Evolutionary conservation across 495 filamentous ascomycete genomes (phyloP).

Genomic region (Aspergillus bridgeri): DNA sequence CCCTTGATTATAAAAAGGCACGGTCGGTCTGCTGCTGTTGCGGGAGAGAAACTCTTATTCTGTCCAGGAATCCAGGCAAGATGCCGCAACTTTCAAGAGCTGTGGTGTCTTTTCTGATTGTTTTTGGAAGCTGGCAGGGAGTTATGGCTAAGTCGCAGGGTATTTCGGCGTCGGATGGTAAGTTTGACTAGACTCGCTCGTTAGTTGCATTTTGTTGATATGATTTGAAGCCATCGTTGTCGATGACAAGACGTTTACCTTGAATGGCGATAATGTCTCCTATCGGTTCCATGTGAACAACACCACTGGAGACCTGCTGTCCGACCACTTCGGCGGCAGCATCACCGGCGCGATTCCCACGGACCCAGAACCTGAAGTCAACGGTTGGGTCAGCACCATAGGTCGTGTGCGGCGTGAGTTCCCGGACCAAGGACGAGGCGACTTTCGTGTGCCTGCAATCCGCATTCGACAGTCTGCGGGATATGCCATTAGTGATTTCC

Average conservation of each 20-base stretch:
- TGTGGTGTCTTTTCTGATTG: not conserved
- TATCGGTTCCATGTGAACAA: conserved; percentile 55
- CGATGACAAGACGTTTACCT: conserved; percentile 43
- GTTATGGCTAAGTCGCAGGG: not conserved
- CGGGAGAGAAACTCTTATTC: not conserved
- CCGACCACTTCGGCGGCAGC: conserved; percentile 49
- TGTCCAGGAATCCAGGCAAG: not conserved
- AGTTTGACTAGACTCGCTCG: not conserved
- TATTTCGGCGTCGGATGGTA: not conserved
- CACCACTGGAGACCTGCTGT: conserved; percentile 43
- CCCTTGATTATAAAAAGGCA: not conserved
- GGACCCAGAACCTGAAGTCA: conserved; percentile 34
- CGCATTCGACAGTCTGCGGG: conserved; percentile 49
- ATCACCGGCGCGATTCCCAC: conserved; percentile 35
- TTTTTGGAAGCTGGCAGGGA: not conserved
- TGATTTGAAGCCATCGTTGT: conserved; percentile 32
- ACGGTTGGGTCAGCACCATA: conserved; percentile 45
- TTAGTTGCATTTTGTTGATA: not conserved
- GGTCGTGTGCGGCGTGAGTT: conserved; percentile 51
- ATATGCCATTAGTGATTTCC: conserved; percentile 47
- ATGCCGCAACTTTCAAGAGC: not conserved
- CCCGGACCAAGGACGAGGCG: conserved; percentile 52
- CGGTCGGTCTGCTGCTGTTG: not conserved
- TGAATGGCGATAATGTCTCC: conserved; percentile 47
- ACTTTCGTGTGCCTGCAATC: conserved; percentile 52